A percentile compares a stretch with the other conserved stretches of the same genome.
phyloP scores from a whole-genome alignment of 202 grass and related monocot genomes.

The Carex arenaria region DNA sequence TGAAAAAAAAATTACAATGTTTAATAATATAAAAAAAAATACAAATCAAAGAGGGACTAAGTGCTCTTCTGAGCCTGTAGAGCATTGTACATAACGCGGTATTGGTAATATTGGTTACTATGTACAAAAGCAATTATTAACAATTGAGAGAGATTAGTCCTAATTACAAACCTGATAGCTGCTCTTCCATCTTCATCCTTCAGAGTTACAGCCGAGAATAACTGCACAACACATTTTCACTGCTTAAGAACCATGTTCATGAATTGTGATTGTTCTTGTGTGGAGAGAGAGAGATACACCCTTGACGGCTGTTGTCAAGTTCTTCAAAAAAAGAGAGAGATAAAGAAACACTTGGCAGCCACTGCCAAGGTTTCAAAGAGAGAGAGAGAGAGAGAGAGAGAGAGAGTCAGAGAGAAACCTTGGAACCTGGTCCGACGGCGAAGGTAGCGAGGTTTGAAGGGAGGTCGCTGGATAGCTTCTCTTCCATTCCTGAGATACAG shows the following conservation, averaged over 20 bases:
- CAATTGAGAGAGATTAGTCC: not conserved
- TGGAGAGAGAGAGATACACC: not conserved
- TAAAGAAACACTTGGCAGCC: too few relatives aligned
- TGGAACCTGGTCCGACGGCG: not conserved
- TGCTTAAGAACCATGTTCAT: not conserved
- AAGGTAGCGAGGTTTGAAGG: slow-evolving; percentile 6
- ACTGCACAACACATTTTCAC: not conserved
- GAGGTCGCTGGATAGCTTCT: not conserved
- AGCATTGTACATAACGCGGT: too few relatives aligned
- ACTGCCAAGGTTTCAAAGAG: too few relatives aligned
- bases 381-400: not conserved
- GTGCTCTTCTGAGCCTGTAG: too few relatives aligned
- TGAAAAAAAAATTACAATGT: too few relatives aligned
- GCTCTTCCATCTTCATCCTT: not conserved
- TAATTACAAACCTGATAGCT: not conserved
- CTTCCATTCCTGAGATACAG: not conserved
- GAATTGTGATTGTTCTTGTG: not conserved
- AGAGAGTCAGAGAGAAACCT: not conserved
- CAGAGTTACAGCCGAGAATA: not conserved
- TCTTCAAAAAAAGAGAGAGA: too few relatives aligned
- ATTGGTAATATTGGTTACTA: too few relatives aligned
- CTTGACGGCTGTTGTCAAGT: too few relatives aligned
- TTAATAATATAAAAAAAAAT: too few relatives aligned
- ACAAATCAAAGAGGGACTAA: too few relatives aligned
- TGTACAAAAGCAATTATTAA: too few relatives aligned